Evolutionary conservation across 2,329 filamentous ascomycete species (phyloP).

Genomic region (Xylaria sp.): DNA sequence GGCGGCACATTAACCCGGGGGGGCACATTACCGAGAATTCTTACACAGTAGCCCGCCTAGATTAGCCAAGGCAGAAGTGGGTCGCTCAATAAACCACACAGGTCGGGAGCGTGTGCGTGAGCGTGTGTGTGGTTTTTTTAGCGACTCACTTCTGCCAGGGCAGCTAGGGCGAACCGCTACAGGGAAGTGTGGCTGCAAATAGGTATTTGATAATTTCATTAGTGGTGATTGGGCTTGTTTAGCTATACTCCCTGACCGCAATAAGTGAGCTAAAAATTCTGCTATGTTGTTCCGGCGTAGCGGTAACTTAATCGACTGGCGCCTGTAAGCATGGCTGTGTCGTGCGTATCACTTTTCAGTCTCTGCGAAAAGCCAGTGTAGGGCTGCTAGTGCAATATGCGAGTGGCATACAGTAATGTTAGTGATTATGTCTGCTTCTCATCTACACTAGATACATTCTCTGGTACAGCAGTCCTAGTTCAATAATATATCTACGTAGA

Average conservation of each 20-base stretch:
- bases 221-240: no score
- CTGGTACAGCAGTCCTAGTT: not conserved
- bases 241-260: no score
- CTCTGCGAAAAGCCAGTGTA: not conserved
- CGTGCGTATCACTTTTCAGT: no score
- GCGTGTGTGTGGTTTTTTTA: no score
- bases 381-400: not conserved
- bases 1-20: constrained; percentile 19
- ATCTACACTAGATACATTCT: no score
- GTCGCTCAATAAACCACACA: no score
- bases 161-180: no score
- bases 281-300: no score
- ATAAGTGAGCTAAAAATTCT: no score
- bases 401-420: not conserved
- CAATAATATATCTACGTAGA: not conserved
- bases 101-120: no score
- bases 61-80: no score
- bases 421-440: no score
- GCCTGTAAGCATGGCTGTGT: not conserved
- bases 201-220: not conserved
- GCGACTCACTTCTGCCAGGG: not conserved
- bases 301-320: not conserved
- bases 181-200: not conserved
- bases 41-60: not conserved
- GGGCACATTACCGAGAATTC: constrained; percentile 11